Percentiles rank a stretch among this genome's conserved stretches.
Evolutionary conservation across 2,329 filamentous ascomycete species (phyloP).

Genomic region (Diplodia corticola): DNA sequence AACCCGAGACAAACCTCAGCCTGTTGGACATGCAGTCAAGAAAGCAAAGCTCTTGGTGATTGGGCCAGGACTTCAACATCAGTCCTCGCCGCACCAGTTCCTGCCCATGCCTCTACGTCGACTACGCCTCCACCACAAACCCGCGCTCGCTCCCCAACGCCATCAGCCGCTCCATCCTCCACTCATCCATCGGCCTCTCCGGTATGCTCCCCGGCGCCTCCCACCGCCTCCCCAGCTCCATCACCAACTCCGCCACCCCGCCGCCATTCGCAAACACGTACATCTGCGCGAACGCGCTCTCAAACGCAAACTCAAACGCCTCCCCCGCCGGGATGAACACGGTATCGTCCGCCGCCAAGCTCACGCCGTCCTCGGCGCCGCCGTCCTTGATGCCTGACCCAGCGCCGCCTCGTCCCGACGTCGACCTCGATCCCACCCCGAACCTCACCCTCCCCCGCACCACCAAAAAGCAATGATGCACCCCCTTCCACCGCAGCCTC

Average conservation of each 20-base stretch:
- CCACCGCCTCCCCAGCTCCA: background rate
- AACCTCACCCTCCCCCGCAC: background rate
- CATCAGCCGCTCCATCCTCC: background rate
- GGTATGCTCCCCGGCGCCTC: slow-evolving; percentile 1
- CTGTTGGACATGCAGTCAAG: background rate
- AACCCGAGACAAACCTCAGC: background rate
- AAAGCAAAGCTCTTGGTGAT: background rate
- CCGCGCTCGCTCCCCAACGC: background rate
- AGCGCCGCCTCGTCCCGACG: background rate
- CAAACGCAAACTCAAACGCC: background rate
- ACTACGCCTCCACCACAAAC: slow-evolving; percentile 4
- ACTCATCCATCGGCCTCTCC: background rate
- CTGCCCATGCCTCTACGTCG: background rate
- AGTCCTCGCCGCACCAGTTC: background rate
- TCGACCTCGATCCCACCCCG: background rate
- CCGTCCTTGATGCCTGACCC: too few species aligned
- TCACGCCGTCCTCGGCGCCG: too few species aligned
- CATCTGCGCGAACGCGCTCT: slow-evolving; percentile 6
- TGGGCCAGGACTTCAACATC: too few species aligned
- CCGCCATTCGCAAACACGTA: background rate
- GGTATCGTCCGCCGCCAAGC: background rate
- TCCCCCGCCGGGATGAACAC: background rate
- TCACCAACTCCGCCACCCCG: background rate
- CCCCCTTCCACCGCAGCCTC: background rate
- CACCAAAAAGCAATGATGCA: slow-evolving; percentile 1